Conservation (phyloP, 345 rosid genomes). For the Salix dunnii region DNA sequence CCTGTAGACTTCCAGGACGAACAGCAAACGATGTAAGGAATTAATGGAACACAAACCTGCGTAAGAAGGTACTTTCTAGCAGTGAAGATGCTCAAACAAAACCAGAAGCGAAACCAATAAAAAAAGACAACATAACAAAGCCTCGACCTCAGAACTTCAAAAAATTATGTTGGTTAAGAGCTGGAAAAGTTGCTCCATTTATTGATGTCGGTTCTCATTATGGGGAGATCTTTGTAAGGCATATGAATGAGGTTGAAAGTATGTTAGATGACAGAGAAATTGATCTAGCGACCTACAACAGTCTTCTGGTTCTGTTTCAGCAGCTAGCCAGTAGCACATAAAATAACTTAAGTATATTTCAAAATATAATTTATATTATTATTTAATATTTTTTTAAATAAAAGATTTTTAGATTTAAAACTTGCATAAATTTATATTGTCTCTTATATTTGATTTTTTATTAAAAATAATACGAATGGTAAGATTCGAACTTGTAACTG, state of each 20-base stretch:
- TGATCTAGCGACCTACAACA: not conserved
- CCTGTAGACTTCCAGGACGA: slow-evolving; percentile 49
- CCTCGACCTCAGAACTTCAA: slow-evolving; percentile 28
- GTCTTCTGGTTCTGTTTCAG: no score
- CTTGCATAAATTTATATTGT: no score
- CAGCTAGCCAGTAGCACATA: no score
- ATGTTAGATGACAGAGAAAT: not conserved
- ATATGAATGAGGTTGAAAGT: not conserved
- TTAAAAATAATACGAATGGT: no score
- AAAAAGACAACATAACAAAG: slow-evolving; percentile 12
- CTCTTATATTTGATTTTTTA: no score
- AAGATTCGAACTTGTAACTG: no score
- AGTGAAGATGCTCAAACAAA: not conserved
- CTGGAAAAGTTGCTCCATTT: no score
- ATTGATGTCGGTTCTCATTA: no score
- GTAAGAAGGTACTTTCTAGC: not conserved
- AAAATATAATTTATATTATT: no score
- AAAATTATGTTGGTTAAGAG: slow-evolving; percentile 8
- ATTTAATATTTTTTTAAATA: no score
- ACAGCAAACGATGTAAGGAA: slow-evolving; percentile 43
- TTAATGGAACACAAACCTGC: slow-evolving; percentile 25
- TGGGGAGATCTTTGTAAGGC: not conserved
- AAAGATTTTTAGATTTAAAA: no score
- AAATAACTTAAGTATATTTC: no score
- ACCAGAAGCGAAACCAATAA: not conserved